Percentiles rank a stretch among this genome's conserved stretches.
Conservation (phyloP, 768 basidiomycete genomes). For the Kwoniella newhampshirensis region DNA sequence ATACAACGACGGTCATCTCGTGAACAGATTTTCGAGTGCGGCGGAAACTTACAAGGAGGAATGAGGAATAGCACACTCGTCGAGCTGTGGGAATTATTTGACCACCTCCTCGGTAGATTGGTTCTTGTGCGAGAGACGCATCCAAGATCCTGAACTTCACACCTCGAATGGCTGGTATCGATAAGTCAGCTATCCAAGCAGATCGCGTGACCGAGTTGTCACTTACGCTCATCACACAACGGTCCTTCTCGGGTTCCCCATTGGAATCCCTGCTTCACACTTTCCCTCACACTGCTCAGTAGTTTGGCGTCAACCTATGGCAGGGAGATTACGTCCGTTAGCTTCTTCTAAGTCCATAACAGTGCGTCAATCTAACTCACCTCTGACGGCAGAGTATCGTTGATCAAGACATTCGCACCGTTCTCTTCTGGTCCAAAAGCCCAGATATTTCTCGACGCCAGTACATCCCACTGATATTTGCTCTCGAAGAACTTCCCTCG, state of each 20-base stretch:
- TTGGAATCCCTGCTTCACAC: constrained; percentile 98
- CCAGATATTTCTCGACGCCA: constrained; percentile 98
- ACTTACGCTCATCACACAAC: constrained; percentile 96
- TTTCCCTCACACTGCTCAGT: constrained; percentile 82
- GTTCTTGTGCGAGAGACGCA: constrained; percentile 86
- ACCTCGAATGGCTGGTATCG: constrained; percentile 80
- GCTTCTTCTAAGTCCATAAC: not conserved
- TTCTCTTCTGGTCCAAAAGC: constrained; percentile 97
- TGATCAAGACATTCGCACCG: constrained; percentile 87
- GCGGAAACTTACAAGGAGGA: constrained; percentile 76
- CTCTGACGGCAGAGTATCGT: constrained; percentile 94
- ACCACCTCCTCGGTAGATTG: constrained; percentile 96
- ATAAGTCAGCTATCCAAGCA: constrained; percentile 2
- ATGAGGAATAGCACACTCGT: constrained; percentile 97
- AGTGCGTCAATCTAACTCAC: constrained; percentile 54
- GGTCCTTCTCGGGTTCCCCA: constrained; percentile 99
- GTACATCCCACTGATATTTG: constrained; percentile 96
- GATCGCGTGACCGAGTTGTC: not conserved
- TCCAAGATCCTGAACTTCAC: constrained; percentile 97
- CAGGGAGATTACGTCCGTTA: no score
- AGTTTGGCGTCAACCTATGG: constrained; percentile 86
- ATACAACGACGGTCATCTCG: not conserved
- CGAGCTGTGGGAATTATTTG: constrained; percentile 99
- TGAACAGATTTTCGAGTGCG: not conserved
- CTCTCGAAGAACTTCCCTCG: constrained; percentile 93